Percentiles rank a stretch among this genome's conserved stretches.
These are phyloP conservation scores for Luzula sylvatica DNA, from an alignment of 176 grass and related monocot genomes.

Conservation along the genomic window DNA sequence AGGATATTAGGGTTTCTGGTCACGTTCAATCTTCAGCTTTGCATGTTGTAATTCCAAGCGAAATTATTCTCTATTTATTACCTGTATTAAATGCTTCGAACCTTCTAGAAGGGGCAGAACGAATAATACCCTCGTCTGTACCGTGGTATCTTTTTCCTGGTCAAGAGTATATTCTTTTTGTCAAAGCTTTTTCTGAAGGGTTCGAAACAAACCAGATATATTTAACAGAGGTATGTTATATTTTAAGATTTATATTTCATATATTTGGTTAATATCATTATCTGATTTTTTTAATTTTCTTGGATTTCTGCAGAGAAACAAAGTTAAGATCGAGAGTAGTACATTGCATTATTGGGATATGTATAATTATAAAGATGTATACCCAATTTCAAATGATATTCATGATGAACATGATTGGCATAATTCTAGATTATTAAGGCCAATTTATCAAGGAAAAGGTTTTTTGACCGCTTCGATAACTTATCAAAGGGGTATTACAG, in stretches of 20 bases:
- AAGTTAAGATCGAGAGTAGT: conserved; percentile 63
- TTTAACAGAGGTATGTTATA: conserved; percentile 57
- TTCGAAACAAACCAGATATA: conserved; percentile 65
- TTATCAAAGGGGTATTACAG: conserved; percentile 40
- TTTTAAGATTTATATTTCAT: conserved; percentile 9
- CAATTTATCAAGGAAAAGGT: conserved; percentile 65
- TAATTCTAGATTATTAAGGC: conserved; percentile 62
- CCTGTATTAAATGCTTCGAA: conserved; percentile 52
- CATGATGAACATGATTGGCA: conserved; percentile 24
- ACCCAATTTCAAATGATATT: conserved; percentile 23
- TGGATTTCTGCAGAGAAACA: conserved; percentile 47
- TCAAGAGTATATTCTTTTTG: conserved; percentile 49
- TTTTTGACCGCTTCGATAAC: conserved; percentile 47
- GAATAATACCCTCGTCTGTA: conserved; percentile 52
- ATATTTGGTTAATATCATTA: background rate
- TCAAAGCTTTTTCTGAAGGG: conserved; percentile 65
- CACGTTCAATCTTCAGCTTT: conserved; percentile 77
- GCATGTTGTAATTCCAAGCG: conserved; percentile 69
- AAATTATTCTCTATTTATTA: conserved; percentile 58
- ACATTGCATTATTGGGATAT: conserved; percentile 66
- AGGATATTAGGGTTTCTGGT: conserved; percentile 78
- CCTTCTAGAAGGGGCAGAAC: conserved; percentile 37
- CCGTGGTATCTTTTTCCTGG: conserved; percentile 89
- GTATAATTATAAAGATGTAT: conserved; percentile 61
- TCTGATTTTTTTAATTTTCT: conserved; percentile 3